A percentile compares a stretch with the other conserved stretches of the same genome.
phyloP scores from a whole-genome alignment of 2,329 filamentous ascomycete genomes.

The Curvularia verruculosa region DNA sequence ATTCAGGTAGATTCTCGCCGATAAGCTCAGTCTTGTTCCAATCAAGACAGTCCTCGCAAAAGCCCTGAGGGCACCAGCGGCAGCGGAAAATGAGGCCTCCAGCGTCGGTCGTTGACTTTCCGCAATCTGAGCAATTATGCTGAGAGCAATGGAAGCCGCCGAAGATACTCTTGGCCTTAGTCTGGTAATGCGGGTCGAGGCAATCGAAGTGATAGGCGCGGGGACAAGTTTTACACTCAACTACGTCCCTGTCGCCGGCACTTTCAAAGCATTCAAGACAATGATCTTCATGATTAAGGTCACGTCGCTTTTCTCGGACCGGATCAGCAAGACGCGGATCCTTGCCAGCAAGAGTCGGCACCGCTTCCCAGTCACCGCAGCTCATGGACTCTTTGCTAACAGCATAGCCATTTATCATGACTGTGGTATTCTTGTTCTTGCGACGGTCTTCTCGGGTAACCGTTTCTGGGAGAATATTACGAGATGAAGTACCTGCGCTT shows the following conservation, averaged over 20 bases:
- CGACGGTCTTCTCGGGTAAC: conserved; percentile 57
- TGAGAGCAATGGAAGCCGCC: conserved; percentile 62
- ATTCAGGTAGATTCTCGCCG: conserved; percentile 60
- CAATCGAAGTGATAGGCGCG: conserved; percentile 61
- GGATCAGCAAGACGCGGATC: conserved; percentile 59
- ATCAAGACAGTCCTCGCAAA: conserved; percentile 65
- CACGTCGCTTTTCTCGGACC: conserved; percentile 56
- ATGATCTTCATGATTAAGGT: conserved; percentile 57
- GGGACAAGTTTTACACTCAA: conserved; percentile 60
- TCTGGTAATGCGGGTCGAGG: conserved; percentile 50
- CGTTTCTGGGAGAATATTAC: conserved; percentile 48
- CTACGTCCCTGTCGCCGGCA: conserved; percentile 53
- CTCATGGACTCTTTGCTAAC: conserved; percentile 63
- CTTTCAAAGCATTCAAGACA: conserved; percentile 59
- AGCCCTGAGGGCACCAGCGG: conserved; percentile 61
- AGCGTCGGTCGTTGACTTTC: conserved; percentile 57
- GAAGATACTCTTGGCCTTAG: conserved; percentile 50
- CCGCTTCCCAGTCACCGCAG: conserved; percentile 62
- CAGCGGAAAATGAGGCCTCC: conserved; percentile 60
- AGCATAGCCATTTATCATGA: conserved; percentile 62
- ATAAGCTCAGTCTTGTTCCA: conserved; percentile 59
- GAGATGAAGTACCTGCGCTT: conserved; percentile 32
- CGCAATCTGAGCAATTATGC: conserved; percentile 61
- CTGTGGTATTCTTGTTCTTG: conserved; percentile 62
- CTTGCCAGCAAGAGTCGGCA: conserved; percentile 63